These are phyloP conservation scores for Hypholoma fasciculare DNA, from an alignment of 768 basidiomycete species.

Conservation along the genomic window DNA sequence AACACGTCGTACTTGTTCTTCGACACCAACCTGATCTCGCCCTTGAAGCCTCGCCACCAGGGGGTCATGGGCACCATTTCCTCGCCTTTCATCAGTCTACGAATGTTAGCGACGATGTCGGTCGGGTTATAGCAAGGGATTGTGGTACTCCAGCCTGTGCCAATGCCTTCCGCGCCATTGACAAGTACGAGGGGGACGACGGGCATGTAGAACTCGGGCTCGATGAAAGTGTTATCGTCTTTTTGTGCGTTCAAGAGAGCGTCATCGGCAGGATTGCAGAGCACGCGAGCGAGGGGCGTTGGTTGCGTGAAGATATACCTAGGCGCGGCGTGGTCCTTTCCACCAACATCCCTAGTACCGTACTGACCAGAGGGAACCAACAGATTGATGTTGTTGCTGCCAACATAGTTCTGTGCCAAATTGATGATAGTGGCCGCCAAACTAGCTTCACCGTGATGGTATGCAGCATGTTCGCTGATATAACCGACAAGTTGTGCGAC, in stretches of 20 bases:
- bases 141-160: constrained; percentile 96
- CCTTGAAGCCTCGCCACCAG: constrained; percentile 97
- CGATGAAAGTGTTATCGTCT: constrained; percentile 85
- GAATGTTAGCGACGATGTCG: constrained; percentile 88
- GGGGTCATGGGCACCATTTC: constrained; percentile 86
- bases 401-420: constrained; percentile 92
- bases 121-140: constrained; percentile 91
- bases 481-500: constrained; percentile 96
- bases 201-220: constrained; percentile 95
- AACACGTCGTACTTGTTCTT: constrained; percentile 87
- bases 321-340: constrained; percentile 95
- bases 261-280: constrained; percentile 87
- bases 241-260: constrained; percentile 79
- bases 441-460: constrained; percentile 94
- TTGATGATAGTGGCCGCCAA: constrained; percentile 90
- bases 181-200: constrained; percentile 84
- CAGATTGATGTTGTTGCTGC: constrained; percentile 93
- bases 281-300: constrained; percentile 65
- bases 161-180: constrained; percentile 97
- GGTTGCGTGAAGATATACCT: constrained; percentile 94
- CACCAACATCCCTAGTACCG: constrained; percentile 90
- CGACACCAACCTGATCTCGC: constrained; percentile 74
- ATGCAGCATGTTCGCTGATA: constrained; percentile 89
- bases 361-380: constrained; percentile 91
- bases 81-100: constrained; percentile 83